Percentiles rank a stretch among this genome's conserved stretches.
These are phyloP conservation scores for Stagonosporopsis cucurbitacearum DNA, from an alignment of 2,329 filamentous ascomycete species.

Conservation along the genomic window DNA sequence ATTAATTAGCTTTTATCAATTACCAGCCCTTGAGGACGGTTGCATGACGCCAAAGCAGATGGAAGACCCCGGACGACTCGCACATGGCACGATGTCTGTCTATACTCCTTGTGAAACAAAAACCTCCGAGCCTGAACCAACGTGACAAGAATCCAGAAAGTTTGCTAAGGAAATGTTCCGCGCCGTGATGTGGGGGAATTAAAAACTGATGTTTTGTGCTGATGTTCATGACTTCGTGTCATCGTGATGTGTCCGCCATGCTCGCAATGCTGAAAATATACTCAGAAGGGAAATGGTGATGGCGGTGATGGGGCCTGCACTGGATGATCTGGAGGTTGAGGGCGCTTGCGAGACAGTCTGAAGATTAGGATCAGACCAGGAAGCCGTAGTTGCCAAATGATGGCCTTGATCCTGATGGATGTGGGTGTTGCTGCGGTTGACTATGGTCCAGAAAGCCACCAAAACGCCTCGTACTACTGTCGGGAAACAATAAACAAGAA, in stretches of 20 bases:
- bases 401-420: constrained; percentile 23
- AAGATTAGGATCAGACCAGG: constrained; percentile 22
- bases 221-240: constrained; percentile 47
- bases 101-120: constrained; percentile 27
- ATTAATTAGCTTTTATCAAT: constrained; percentile 35
- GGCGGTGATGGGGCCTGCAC: constrained; percentile 13
- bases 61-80: constrained; percentile 16
- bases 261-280: constrained; percentile 46
- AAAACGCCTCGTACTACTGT: constrained; percentile 37
- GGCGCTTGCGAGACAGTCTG: constrained; percentile 4
- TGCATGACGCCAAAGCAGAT: constrained; percentile 15
- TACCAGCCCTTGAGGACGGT: constrained; percentile 12
- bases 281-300: constrained; percentile 26
- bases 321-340: constrained; percentile 4
- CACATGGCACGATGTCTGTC: constrained; percentile 27
- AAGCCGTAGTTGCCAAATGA: constrained; percentile 36
- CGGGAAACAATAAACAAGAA: constrained; percentile 50
- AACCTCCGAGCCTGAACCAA: constrained; percentile 19
- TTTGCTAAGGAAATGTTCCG: constrained; percentile 16
- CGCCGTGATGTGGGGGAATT: constrained; percentile 27
- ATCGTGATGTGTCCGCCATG: constrained; percentile 40
- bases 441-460: constrained; percentile 35
- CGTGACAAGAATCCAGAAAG: constrained; percentile 20
- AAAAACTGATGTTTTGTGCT: constrained; percentile 28
- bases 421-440: constrained; percentile 29